phyloP scores from a whole-genome alignment of 2,329 filamentous ascomycete genomes.

The Fusarium brevicatenulatum region DNA sequence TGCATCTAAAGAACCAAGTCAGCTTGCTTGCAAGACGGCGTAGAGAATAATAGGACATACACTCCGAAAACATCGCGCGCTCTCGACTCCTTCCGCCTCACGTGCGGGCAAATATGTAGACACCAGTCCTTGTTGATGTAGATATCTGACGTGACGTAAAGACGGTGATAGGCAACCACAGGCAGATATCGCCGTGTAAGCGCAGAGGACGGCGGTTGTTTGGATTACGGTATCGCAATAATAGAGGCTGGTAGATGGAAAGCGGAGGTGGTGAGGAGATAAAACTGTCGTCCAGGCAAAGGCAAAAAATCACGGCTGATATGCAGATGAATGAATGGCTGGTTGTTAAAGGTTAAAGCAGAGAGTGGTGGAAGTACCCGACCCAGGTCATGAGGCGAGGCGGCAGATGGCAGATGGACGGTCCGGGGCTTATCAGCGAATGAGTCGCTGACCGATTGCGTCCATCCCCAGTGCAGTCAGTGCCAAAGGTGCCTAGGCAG shows the following conservation, averaged over 20 bases:
- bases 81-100: conserved; percentile 50
- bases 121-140: conserved; percentile 14
- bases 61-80: conserved; percentile 74
- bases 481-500: conserved; percentile 31
- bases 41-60: conserved; percentile 63
- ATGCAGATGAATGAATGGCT: conserved; percentile 30
- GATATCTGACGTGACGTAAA: conserved; percentile 40
- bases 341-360: conserved; percentile 18
- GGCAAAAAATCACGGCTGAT: conserved; percentile 32
- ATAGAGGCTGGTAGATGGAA: conserved; percentile 3
- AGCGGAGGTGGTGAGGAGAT: conserved; percentile 10
- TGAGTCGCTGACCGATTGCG: conserved; percentile 43
- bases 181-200: conserved; percentile 25
- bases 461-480: conserved; percentile 27
- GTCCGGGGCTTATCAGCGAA: conserved; percentile 42
- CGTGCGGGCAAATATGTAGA: conserved; percentile 34
- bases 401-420: conserved; percentile 38
- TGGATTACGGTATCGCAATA: conserved; percentile 3
- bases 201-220: conserved; percentile 21
- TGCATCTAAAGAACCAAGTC: conserved; percentile 72
- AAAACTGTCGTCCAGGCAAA: conserved; percentile 18
- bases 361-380: conserved; percentile 15
- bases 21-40: conserved; percentile 6
- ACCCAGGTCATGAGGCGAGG: conserved; percentile 44
- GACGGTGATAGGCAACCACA: conserved; percentile 22